A percentile compares a stretch with the other conserved stretches of the same genome.
Evolutionary conservation across 768 basidiomycete species (phyloP).

Genomic region (Melanogaster broomeanus): DNA sequence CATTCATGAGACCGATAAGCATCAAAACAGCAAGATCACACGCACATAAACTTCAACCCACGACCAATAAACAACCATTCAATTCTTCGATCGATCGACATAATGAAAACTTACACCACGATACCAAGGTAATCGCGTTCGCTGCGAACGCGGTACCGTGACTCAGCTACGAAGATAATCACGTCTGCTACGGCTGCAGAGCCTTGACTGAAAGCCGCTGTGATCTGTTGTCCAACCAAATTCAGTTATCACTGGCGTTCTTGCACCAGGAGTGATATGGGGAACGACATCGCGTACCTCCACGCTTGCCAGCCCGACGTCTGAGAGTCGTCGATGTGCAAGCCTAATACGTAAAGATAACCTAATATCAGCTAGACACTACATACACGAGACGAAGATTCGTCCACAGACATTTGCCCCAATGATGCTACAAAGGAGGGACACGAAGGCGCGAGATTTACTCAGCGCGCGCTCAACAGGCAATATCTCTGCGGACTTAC

Average conservation of each 20-base stretch:
- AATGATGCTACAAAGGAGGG: constrained; percentile 12
- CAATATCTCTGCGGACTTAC: constrained; percentile 15
- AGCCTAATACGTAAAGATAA: constrained; percentile 10
- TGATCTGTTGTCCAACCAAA: constrained; percentile 4
- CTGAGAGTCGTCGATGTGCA: constrained; percentile 20
- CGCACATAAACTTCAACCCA: constrained; percentile 27
- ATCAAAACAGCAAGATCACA: constrained; percentile 1
- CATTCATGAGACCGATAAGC: background rate
- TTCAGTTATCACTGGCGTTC: background rate
- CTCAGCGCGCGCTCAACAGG: background rate
- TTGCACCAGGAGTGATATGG: background rate
- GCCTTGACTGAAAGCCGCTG: constrained; percentile 11
- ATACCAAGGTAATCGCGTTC: constrained; percentile 17
- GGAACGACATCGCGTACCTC: constrained; percentile 17
- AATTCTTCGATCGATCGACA: background rate
- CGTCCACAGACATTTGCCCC: constrained; percentile 26
- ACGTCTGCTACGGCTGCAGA: constrained; percentile 10
- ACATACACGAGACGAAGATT: background rate
- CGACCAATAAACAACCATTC: constrained; percentile 11
- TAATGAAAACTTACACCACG: constrained; percentile 13
- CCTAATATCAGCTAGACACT: constrained; percentile 8
- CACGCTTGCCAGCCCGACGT: constrained; percentile 16
- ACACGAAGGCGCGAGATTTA: background rate
- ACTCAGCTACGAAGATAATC: constrained; percentile 16
- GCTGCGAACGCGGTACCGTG: too few species aligned